Conservation (phyloP, 2,329 filamentous ascomycete genomes). For the Paracamarosporium sp. region DNA sequence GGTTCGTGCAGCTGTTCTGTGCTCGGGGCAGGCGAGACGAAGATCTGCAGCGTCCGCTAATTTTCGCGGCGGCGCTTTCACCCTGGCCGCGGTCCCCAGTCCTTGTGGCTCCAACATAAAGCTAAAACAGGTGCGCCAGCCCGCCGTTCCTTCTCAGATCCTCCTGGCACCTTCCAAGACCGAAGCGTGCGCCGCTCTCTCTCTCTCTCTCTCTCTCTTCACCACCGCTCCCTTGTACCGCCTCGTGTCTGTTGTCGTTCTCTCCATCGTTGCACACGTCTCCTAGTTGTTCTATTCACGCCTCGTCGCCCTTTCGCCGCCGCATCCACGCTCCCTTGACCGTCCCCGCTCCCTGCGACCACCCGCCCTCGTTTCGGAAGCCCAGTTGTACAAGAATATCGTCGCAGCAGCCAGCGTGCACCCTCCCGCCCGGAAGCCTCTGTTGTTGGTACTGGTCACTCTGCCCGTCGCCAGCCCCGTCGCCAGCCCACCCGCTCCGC, state of each 20-base stretch:
- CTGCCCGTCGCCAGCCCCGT: not conserved
- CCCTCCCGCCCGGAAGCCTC: not conserved
- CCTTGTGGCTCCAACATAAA: constrained; percentile 3
- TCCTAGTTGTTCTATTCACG: not conserved
- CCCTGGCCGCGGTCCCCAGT: not conserved
- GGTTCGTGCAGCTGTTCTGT: too few relatives aligned
- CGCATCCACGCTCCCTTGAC: constrained; percentile 4
- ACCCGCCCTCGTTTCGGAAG: constrained; percentile 2
- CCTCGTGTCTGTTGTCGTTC: not conserved
- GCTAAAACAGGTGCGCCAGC: constrained; percentile 8
- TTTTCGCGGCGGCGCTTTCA: constrained; percentile 2
- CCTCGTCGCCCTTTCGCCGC: not conserved
- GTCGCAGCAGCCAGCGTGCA: not conserved
- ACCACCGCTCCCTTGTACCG: not conserved
- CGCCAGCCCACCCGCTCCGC: constrained; percentile 5
- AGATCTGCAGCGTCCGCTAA: constrained; percentile 8
- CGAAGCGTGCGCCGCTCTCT: not conserved
- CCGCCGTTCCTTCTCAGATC: constrained; percentile 1
- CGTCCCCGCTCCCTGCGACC: not conserved
- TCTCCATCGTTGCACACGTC: not conserved
- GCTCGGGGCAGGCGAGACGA: constrained; percentile 1
- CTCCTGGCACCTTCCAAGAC: constrained; percentile 2
- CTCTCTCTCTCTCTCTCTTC: too few relatives aligned
- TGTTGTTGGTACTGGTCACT: not conserved
- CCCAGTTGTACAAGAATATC: constrained; percentile 4